These are phyloP conservation scores for Leccinum broughii DNA, from an alignment of 768 basidiomycete species.

Conservation along the genomic window DNA sequence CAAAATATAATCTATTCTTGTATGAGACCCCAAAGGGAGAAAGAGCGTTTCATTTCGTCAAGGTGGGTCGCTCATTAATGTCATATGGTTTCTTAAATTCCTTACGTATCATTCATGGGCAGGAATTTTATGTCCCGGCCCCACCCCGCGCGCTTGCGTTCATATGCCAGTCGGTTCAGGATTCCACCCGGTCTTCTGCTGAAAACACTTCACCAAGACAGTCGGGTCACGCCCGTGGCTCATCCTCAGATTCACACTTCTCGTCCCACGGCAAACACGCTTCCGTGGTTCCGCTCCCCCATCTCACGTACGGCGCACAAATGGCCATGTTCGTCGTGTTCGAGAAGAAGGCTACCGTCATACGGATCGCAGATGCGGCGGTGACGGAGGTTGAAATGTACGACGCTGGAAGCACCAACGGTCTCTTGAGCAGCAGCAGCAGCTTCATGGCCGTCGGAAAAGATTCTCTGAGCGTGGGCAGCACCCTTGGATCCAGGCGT, in stretches of 20 bases:
- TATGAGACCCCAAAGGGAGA: slow-evolving; percentile 85
- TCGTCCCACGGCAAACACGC: slow-evolving; percentile 26
- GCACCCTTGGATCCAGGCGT: slow-evolving; percentile 31
- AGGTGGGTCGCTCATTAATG: slow-evolving; percentile 39
- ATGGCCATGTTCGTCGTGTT: slow-evolving; percentile 81
- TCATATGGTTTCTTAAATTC: not conserved
- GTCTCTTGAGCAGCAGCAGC: slow-evolving; percentile 13
- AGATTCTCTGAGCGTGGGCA: slow-evolving; percentile 27
- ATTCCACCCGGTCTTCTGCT: slow-evolving; percentile 44
- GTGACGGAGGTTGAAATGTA: slow-evolving; percentile 76
- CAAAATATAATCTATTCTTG: slow-evolving; percentile 68
- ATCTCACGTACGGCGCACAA: slow-evolving; percentile 62
- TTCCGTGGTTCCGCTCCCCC: slow-evolving; percentile 32
- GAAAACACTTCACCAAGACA: slow-evolving; percentile 37
- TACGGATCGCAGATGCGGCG: slow-evolving; percentile 76
- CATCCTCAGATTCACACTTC: slow-evolving; percentile 42
- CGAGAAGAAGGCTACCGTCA: slow-evolving; percentile 86
- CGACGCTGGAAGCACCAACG: slow-evolving; percentile 28
- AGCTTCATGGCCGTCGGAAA: slow-evolving; percentile 23
- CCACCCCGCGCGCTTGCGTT: slow-evolving; percentile 67
- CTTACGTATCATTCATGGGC: slow-evolving; percentile 4
- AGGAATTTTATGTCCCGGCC: slow-evolving; percentile 86
- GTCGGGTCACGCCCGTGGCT: slow-evolving; percentile 41
- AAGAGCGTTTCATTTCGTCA: slow-evolving; percentile 81
- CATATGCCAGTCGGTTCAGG: slow-evolving; percentile 65